These are phyloP conservation scores for Suhomyces pyralidae DNA, from an alignment of 805 yeast genomes.

Conservation along the genomic window DNA sequence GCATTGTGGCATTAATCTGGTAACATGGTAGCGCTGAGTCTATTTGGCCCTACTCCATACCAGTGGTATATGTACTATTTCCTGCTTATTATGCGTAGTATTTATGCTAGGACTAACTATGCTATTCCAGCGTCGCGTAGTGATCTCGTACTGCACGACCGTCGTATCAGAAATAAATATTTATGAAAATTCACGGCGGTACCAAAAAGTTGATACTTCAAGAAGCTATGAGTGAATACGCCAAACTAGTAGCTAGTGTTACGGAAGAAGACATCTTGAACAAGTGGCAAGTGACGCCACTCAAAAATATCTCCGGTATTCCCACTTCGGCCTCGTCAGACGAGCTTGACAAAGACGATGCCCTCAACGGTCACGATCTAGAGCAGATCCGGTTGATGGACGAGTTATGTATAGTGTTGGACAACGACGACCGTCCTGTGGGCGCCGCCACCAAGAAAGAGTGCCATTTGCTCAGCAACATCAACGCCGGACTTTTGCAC, in stretches of 20 bases:
- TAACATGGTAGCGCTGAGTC: too few species aligned
- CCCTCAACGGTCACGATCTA: constrained; percentile 86
- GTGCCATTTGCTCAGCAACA: constrained; percentile 85
- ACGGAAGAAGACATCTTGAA: constrained; percentile 47
- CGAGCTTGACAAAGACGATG: constrained; percentile 28
- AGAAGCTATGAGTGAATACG: constrained; percentile 31
- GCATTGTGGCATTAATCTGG: too few species aligned
- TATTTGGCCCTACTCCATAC: too few species aligned
- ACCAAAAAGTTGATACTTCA: background rate
- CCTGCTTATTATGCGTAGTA: background rate
- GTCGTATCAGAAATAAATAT: background rate
- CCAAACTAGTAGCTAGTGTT: constrained; percentile 52
- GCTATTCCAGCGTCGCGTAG: background rate
- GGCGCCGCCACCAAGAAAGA: constrained; percentile 94
- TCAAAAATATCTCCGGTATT: constrained; percentile 58
- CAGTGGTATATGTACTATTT: too few species aligned
- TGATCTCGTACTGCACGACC: constrained; percentile 1
- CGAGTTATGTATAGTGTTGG: constrained; percentile 91
- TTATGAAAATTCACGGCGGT: background rate
- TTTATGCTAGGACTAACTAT: background rate
- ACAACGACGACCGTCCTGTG: constrained; percentile 79
- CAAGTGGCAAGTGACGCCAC: constrained; percentile 63
- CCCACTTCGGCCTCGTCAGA: constrained; percentile 35
- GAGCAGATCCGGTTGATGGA: constrained; percentile 96
- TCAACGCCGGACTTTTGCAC: constrained; percentile 81